Evolutionary conservation across 169 alveolate genomes (phyloP).

Genomic region (Cryptosporidium ryanae): DNA sequence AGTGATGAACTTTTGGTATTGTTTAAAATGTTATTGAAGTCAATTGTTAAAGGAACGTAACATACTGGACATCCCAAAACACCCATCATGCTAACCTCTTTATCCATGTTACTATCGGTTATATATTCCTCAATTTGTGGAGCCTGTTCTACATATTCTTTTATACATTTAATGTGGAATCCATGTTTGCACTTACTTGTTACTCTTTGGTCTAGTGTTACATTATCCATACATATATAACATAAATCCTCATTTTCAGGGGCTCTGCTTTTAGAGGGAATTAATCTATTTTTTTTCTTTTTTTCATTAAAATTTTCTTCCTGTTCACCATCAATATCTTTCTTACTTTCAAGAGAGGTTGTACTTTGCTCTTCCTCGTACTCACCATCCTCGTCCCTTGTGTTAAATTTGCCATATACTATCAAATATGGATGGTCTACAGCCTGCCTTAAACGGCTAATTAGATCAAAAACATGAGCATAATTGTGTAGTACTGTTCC

Average conservation of each 20-base stretch:
- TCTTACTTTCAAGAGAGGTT: no score
- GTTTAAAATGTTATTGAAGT: constrained; percentile 56
- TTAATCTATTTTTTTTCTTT: not conserved
- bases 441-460: constrained; percentile 90
- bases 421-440: constrained; percentile 92
- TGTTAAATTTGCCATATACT: constrained; percentile 83
- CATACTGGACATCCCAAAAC: constrained; percentile 86
- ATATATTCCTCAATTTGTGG: constrained; percentile 74
- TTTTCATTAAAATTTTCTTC: not conserved
- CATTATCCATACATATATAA: constrained; percentile 75
- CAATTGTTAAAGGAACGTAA: constrained; percentile 79
- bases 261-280: constrained; percentile 74
- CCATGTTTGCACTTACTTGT: constrained; percentile 84
- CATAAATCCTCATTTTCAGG: constrained; percentile 45
- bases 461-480: constrained; percentile 90
- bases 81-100: constrained; percentile 44
- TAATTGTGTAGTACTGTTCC: constrained; percentile 89
- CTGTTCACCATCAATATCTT: constrained; percentile 8
- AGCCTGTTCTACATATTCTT: constrained; percentile 84
- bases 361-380: not conserved
- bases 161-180: constrained; percentile 86
- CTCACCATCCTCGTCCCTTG: constrained; percentile 3
- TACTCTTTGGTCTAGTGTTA: constrained; percentile 77
- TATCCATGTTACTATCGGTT: constrained; percentile 2
- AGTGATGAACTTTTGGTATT: not conserved